Conservation (phyloP, 192 early-diverging fungal genomes). For the Glomus cerebriforme region DNA sequence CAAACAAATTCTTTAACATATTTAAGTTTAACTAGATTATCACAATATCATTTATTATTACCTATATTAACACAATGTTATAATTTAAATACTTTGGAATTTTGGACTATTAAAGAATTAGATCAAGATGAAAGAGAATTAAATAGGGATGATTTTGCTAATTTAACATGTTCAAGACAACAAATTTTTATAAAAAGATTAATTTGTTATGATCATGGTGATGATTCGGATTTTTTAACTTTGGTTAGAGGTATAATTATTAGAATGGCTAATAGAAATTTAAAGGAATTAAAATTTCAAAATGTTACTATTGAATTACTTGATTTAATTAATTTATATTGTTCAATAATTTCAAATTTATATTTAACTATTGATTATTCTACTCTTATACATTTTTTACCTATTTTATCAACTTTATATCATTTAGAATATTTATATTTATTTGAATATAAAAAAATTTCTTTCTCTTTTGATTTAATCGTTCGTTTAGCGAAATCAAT, state of each 20-base stretch:
- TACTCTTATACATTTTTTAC: not conserved
- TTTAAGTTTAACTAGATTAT: not conserved
- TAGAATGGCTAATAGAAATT: constrained; percentile 4
- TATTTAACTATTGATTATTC: not conserved
- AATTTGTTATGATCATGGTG: not conserved
- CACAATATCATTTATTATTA: constrained; percentile 12
- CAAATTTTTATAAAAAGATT: constrained; percentile 12
- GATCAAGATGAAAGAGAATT: not conserved
- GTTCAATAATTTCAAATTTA: not conserved
- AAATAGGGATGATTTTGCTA: not conserved
- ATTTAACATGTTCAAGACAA: not conserved
- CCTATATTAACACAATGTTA: not conserved
- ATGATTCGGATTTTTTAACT: not conserved
- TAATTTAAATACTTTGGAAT: constrained; percentile 10
- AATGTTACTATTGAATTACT: not conserved
- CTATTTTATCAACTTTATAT: not conserved
- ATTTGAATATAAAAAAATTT: not conserved
- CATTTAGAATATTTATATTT: not conserved
- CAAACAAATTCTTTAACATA: constrained; percentile 9
- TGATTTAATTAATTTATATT: not conserved
- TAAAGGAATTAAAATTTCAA: constrained; percentile 7
- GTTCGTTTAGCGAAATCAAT: not conserved
- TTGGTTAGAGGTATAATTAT: not conserved
- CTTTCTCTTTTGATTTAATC: not conserved
- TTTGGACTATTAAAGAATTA: not conserved